A percentile compares a stretch with the other conserved stretches of the same genome.
Evolutionary conservation across 306 rosid species (phyloP).

Genomic region (Lathyrus aphaca): DNA sequence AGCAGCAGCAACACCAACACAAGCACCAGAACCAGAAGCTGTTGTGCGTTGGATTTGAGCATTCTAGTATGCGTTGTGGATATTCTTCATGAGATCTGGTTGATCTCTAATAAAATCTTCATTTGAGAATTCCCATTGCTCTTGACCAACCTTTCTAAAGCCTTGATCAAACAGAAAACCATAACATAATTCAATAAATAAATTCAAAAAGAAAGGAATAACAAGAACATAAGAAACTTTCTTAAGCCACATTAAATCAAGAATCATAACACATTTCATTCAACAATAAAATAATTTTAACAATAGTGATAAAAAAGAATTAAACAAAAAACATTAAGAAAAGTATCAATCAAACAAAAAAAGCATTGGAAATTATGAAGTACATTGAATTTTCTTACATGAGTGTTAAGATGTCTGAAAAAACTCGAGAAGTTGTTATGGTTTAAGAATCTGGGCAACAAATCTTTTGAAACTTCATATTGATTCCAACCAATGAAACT

Average conservation of each 20-base stretch:
- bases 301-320: not conserved
- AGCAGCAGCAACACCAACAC: slow-evolving; percentile 30
- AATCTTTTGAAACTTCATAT: too few relatives aligned
- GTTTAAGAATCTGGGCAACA: too few relatives aligned
- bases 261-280: slow-evolving; percentile 19
- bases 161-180: slow-evolving; percentile 58
- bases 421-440: too few relatives aligned
- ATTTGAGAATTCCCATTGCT: slow-evolving; percentile 88
- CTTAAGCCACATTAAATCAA: slow-evolving; percentile 53
- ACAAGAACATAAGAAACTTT: not conserved
- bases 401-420: too few relatives aligned
- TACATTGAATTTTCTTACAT: too few relatives aligned
- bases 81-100: too few relatives aligned
- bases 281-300: slow-evolving; percentile 22
- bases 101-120: too few relatives aligned
- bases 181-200: slow-evolving; percentile 31
- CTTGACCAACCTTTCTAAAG: slow-evolving; percentile 77
- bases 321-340: too few relatives aligned
- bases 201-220: not conserved
- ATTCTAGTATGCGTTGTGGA: slow-evolving; percentile 72
- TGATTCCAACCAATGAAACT: too few relatives aligned
- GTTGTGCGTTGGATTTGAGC: slow-evolving; percentile 71
- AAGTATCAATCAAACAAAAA: too few relatives aligned
- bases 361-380: too few relatives aligned
- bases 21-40: slow-evolving; percentile 55